Evolutionary conservation across 768 basidiomycete genomes (phyloP), one percentile per base, ranked within the genome.

Genomic region (Hygrophorus pudorinus): DNA sequence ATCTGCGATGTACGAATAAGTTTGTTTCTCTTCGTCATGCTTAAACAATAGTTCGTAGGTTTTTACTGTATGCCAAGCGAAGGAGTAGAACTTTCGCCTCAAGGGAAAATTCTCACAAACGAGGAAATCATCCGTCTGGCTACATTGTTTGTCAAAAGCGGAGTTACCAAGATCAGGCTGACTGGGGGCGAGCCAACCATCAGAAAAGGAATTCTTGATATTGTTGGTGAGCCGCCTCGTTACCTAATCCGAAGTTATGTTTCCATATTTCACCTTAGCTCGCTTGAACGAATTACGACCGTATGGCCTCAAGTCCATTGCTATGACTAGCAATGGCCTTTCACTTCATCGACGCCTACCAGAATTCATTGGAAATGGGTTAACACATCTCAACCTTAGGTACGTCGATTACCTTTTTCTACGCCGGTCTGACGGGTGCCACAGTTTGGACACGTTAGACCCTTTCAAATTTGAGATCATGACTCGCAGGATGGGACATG

Each of bases 11-110:
- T 85, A 49, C 28, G 65, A 54, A 34, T n/a, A 14, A 16, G 9
- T 32, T 10, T 24, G 17, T 13, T n/a, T 35, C 4, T 16, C 30
- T 6, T 31, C 9, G 10, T 10, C 11, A 13, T 4, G n/a, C 38
- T 36, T 42, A 40, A 35, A 9, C 49, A 52, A 51, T 38, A 7
- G 24, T 24, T 17, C n/a, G 7, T 49, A 92, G 86, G 88, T 53
- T 89, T 89, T 54, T 93, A 93, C 58, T 92, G 88, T 55, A 93
- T 92, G 89, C 89, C 88, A 2, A 75, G 71, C 42, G 78, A 84
- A 55, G 87, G 88, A 27, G 65, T 91, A 4, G 74, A 82, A 42
- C 70, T 91, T 20, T 81, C 85, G 10, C 89, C 87, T 2, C 65
- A 66, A 28, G 67, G 68, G 8, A 71, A 84, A 47, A 71, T 89